Conservation (phyloP, 495 filamentous ascomycete species). For the Aspergillus cavernicola region DNA sequence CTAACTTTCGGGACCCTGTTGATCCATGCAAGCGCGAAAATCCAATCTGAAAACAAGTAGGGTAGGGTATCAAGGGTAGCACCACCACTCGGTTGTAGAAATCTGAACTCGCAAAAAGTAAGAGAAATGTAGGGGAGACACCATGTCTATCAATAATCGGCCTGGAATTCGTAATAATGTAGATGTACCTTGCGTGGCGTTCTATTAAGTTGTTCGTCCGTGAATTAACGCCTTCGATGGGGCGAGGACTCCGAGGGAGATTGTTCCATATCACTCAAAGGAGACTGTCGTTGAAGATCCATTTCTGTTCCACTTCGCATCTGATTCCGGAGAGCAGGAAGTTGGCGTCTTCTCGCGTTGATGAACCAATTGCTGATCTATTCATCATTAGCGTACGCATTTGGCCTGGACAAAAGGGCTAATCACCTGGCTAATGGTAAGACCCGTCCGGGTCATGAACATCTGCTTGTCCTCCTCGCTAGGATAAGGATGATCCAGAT, state of each 20-base stretch:
- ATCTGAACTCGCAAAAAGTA: not conserved
- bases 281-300: conserved; percentile 40
- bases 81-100: conserved; percentile 14
- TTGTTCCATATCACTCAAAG: conserved; percentile 42
- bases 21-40: not conserved
- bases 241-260: conserved; percentile 34
- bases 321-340: conserved; percentile 63
- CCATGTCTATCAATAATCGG: conserved; percentile 18
- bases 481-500: conserved; percentile 80
- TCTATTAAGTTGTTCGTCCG: not conserved
- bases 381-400: not conserved
- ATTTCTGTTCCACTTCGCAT: conserved; percentile 37
- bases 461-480: conserved; percentile 87
- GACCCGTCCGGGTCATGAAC: conserved; percentile 68
- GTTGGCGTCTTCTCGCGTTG: conserved; percentile 75
- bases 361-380: conserved; percentile 97
- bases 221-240: conserved; percentile 15
- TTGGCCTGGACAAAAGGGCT: not conserved
- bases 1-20: not conserved
- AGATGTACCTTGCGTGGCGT: conserved; percentile 12
- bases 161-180: conserved; percentile 27
- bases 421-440: conserved; percentile 75
- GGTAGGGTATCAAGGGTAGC: conserved; percentile 17
- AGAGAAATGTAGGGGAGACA: conserved; percentile 8
- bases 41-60: conserved; percentile 7